phyloP scores from a whole-genome alignment of 2,329 filamentous ascomycete species.

The Aspergillus cejpii region DNA sequence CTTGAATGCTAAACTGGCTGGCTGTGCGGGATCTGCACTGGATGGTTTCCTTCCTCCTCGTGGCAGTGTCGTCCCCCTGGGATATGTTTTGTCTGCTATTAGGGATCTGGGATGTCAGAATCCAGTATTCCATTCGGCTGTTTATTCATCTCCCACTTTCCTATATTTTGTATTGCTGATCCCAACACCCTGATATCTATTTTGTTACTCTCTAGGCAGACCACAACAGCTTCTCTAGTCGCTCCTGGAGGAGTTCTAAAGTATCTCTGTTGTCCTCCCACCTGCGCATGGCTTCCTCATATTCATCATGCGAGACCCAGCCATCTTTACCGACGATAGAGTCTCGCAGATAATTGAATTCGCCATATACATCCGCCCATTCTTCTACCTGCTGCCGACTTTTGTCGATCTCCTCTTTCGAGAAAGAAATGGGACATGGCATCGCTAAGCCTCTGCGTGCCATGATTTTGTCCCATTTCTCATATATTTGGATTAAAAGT shows the following conservation, averaged over 20 bases:
- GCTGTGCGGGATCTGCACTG: too few species aligned
- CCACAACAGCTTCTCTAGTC: background rate
- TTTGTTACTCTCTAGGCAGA: too few species aligned
- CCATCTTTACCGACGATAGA: slow-evolving; percentile 18
- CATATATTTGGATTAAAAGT: slow-evolving; percentile 22
- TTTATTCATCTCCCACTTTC: too few species aligned
- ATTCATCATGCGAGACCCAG: slow-evolving; percentile 25
- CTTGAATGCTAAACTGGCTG: too few species aligned
- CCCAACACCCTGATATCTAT: too few species aligned
- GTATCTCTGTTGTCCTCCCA: slow-evolving; percentile 9
- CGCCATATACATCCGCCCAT: slow-evolving; percentile 16
- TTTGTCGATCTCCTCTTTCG: slow-evolving; percentile 15
- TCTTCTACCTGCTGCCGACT: slow-evolving; percentile 11
- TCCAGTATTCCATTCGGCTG: too few species aligned
- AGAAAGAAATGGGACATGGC: slow-evolving; percentile 18
- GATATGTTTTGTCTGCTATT: too few species aligned
- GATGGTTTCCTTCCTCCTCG: too few species aligned
- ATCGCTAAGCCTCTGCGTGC: slow-evolving; percentile 5
- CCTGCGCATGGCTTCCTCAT: slow-evolving; percentile 14
- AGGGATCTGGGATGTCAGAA: too few species aligned
- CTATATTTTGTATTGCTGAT: too few species aligned
- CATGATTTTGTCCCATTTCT: slow-evolving; percentile 19
- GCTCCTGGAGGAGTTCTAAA: slow-evolving; percentile 8
- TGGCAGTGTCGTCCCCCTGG: too few species aligned
- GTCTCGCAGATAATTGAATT: slow-evolving; percentile 15